Percentiles rank a stretch among this genome's conserved stretches.
phyloP scores from a whole-genome alignment of 1,284 basidiomycete genomes.

The Inonotus hispidus region DNA sequence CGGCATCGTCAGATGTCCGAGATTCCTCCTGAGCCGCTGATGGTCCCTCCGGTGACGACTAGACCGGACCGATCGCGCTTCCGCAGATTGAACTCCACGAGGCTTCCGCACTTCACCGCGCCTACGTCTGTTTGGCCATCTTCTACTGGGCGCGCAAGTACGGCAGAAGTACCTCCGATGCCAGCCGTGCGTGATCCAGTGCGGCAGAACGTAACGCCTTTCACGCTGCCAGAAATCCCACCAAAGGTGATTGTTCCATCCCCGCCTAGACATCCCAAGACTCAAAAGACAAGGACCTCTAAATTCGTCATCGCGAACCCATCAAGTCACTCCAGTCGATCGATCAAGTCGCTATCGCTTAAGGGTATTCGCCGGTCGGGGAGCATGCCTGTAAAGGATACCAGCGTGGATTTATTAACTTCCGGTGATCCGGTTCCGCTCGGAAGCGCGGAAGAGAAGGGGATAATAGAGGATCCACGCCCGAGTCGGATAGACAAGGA shows the following conservation, averaged over 20 bases:
- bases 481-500: not conserved
- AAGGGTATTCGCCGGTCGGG: not conserved
- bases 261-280: not conserved
- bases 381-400: not conserved
- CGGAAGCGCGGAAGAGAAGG: no score
- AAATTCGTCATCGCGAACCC: constrained; percentile 13
- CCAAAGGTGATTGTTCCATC: not conserved
- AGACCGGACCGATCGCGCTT: constrained; percentile 4
- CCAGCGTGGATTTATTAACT: not conserved
- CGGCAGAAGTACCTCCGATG: not conserved
- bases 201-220: constrained; percentile 7
- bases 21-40: constrained; percentile 6
- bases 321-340: constrained; percentile 8
- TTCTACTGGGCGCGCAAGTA: not conserved
- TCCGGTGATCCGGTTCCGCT: not conserved
- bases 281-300: not conserved
- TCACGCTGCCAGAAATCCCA: not conserved
- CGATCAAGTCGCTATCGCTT: not conserved
- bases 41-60: not conserved
- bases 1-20: not conserved
- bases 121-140: constrained; percentile 11
- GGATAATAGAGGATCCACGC: not conserved
- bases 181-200: not conserved
- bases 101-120: constrained; percentile 7
- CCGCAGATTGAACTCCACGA: constrained; percentile 4